A percentile compares a stretch with the other conserved stretches of the same genome.
These are phyloP conservation scores for Copromyces sp. DNA, from an alignment of 495 filamentous ascomycete species.

Conservation along the genomic window DNA sequence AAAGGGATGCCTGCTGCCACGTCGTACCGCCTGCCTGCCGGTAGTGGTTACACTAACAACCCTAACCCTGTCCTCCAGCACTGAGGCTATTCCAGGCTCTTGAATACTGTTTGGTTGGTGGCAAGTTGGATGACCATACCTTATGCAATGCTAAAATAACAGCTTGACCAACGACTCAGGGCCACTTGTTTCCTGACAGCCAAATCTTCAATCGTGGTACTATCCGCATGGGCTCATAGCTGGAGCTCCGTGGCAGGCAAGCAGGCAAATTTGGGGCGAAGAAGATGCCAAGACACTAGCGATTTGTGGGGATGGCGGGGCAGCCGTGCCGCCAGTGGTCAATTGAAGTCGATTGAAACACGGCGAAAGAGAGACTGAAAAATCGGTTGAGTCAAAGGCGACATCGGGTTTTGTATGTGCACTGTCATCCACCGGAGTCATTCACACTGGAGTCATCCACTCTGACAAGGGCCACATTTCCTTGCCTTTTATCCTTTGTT, in stretches of 20 bases:
- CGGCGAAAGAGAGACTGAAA: background rate
- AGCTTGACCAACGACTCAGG: background rate
- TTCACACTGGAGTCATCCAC: background rate
- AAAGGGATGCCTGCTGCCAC: background rate
- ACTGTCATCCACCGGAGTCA: background rate
- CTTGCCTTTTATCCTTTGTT: background rate
- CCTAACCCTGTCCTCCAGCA: too few relatives aligned
- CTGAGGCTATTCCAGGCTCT: too few relatives aligned
- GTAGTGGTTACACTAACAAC: background rate
- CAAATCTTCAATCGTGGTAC: background rate
- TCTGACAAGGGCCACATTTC: background rate
- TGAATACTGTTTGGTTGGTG: too few relatives aligned
- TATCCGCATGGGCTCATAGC: too few relatives aligned
- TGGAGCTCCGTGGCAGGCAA: background rate
- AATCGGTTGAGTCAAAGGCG: background rate
- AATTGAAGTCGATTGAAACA: background rate
- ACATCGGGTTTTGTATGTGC: background rate
- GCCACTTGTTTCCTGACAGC: background rate
- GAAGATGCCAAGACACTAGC: background rate
- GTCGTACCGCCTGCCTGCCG: background rate
- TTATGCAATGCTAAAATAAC: too few relatives aligned
- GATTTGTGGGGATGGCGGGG: background rate
- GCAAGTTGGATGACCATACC: too few relatives aligned
- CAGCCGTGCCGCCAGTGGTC: background rate
- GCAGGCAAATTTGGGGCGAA: background rate